phyloP scores from a whole-genome alignment of 768 basidiomycete species.

The Mycena rosella region DNA sequence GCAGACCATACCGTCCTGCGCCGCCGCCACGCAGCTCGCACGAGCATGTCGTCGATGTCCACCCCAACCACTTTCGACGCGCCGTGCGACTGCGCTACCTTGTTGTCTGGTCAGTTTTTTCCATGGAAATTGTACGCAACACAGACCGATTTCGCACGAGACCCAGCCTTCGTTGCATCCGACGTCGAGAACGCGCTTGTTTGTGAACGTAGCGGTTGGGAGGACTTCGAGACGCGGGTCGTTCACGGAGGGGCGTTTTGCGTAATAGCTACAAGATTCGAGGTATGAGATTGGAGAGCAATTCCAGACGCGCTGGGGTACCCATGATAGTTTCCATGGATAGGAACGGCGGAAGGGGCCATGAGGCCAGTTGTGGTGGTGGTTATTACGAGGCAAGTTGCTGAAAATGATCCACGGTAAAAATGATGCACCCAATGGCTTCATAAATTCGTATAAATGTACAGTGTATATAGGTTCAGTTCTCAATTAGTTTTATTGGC shows the following conservation, averaged over 20 bases:
- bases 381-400: too few species aligned
- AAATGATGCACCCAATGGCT: too few species aligned
- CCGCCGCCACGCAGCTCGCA: constrained; percentile 82
- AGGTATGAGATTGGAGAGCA: constrained; percentile 12
- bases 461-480: neutral
- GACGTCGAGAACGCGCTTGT: constrained; percentile 79
- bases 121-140: neutral
- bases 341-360: constrained; percentile 47
- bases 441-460: neutral
- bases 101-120: constrained; percentile 21
- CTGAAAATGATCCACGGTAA: too few species aligned
- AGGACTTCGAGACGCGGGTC: constrained; percentile 79
- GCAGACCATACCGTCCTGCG: constrained; percentile 79
- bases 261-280: constrained; percentile 72
- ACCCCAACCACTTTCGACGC: constrained; percentile 83
- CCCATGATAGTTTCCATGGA: constrained; percentile 84
- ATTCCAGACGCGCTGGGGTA: constrained; percentile 40
- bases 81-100: constrained; percentile 71
- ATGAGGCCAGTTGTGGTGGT: neutral
- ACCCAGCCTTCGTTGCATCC: constrained; percentile 92
- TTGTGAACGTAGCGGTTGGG: constrained; percentile 63
- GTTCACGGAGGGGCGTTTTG: constrained; percentile 70
- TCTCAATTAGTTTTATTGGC: neutral
- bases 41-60: constrained; percentile 83
- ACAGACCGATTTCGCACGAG: constrained; percentile 84